These are phyloP conservation scores for Neonectria neomacrospora DNA, from an alignment of 2,329 filamentous ascomycete genomes.

Conservation along the genomic window DNA sequence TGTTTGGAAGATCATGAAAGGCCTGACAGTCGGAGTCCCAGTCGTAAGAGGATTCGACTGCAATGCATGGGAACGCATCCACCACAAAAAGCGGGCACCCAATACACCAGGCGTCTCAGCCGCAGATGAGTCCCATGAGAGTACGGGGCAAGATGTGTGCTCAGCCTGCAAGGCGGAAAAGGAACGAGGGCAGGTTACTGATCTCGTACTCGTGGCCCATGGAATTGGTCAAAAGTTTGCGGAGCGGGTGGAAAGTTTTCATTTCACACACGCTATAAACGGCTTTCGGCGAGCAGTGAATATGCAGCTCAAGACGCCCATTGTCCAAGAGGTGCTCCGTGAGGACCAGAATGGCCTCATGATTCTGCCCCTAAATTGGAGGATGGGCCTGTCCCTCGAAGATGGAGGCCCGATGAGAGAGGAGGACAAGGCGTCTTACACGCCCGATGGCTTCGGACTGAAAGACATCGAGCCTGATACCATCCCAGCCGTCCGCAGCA, in stretches of 20 bases:
- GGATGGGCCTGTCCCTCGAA: conserved; percentile 87
- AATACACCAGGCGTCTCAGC: conserved; percentile 44
- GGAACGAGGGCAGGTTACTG: conserved; percentile 77
- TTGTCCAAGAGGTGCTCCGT: conserved; percentile 80
- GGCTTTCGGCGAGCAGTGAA: conserved; percentile 88
- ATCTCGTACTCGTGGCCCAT: conserved; percentile 90
- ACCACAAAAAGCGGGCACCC: conserved; percentile 59
- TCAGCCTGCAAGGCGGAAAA: conserved; percentile 72
- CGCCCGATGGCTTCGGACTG: conserved; percentile 70
- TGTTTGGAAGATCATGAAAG: conserved; percentile 85
- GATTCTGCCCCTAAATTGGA: conserved; percentile 95
- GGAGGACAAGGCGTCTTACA: conserved; percentile 63
- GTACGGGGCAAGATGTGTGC: conserved; percentile 53
- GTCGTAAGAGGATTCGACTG: conserved; percentile 92
- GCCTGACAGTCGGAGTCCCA: conserved; percentile 81
- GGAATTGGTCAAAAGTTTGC: conserved; percentile 97
- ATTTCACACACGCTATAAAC: conserved; percentile 97
- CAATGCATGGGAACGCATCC: conserved; percentile 77
- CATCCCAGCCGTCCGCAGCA: conserved; percentile 89
- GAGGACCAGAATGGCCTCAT: conserved; percentile 88
- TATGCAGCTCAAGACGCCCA: conserved; percentile 78
- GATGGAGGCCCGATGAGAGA: conserved; percentile 74
- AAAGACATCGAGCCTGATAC: conserved; percentile 93
- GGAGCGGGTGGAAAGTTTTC: conserved; percentile 93
- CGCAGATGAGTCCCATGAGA: conserved; percentile 46